These are phyloP conservation scores for Globisporangium parvum DNA, from an alignment of 352 stramenopile species.

Conservation along the genomic window DNA sequence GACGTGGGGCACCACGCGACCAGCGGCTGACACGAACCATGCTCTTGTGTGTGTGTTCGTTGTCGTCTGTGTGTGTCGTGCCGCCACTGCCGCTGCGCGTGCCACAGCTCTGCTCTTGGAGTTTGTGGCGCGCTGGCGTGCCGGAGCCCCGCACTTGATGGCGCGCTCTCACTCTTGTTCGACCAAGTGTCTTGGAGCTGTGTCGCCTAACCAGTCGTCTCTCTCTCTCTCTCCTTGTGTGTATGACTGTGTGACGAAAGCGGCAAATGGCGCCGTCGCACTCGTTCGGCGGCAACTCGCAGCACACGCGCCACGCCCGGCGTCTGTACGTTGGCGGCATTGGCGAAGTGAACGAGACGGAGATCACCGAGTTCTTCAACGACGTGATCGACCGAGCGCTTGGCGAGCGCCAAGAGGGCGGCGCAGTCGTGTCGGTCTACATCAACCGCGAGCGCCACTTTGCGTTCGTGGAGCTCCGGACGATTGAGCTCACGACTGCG, in stretches of 20 bases:
- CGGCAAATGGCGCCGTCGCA: neutral
- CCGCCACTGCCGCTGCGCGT: too few species aligned
- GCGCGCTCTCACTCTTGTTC: too few species aligned
- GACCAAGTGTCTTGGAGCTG: neutral
- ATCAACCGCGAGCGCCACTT: constrained; percentile 96
- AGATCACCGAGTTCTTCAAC: constrained; percentile 91
- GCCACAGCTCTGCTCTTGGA: too few species aligned
- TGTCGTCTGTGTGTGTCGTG: too few species aligned
- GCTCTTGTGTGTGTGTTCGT: too few species aligned
- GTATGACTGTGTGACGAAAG: neutral
- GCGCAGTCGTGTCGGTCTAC: constrained; percentile 87
- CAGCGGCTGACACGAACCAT: too few species aligned
- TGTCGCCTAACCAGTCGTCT: neutral
- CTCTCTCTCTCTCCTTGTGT: too few species aligned
- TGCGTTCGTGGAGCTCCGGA: constrained; percentile 97
- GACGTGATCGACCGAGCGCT: constrained; percentile 86
- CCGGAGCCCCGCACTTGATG: too few species aligned
- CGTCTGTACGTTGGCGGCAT: constrained; percentile 96
- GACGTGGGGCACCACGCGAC: too few species aligned
- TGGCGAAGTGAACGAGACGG: constrained; percentile 70
- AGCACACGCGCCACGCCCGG: constrained; percentile 94
- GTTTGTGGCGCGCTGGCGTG: too few species aligned
- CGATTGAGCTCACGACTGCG: constrained; percentile 94
- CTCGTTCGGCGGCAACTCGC: constrained; percentile 32
- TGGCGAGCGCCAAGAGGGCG: constrained; percentile 65